Conservation (phyloP, 345 rosid genomes). For the Aquilaria yunnanensis region DNA sequence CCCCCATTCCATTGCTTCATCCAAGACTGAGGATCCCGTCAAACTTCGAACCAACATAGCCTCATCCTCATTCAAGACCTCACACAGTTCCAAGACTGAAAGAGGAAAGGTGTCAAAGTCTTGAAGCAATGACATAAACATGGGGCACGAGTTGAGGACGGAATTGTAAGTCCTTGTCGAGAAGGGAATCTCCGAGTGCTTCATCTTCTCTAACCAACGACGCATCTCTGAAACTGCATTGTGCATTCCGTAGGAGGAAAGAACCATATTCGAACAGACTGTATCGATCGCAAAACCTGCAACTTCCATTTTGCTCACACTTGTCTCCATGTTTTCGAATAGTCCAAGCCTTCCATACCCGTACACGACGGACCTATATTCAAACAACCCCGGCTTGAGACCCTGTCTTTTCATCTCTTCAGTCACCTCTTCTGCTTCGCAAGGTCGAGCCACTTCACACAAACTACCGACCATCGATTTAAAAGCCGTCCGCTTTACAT, state of each 20-base stretch:
- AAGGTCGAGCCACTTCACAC: slow-evolving; percentile 57
- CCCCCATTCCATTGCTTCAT: slow-evolving; percentile 48
- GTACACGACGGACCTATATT: slow-evolving; percentile 41
- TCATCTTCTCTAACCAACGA: slow-evolving; percentile 59
- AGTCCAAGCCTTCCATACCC: slow-evolving; percentile 68
- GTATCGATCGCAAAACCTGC: slow-evolving; percentile 52
- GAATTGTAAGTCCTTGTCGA: slow-evolving; percentile 72
- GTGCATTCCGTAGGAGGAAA: slow-evolving; percentile 69
- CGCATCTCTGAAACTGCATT: slow-evolving; percentile 47
- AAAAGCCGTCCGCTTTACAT: slow-evolving; percentile 55
- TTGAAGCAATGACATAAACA: slow-evolving; percentile 28
- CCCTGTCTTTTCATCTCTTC: slow-evolving; percentile 41
- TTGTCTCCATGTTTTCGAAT: slow-evolving; percentile 58
- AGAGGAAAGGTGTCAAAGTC: slow-evolving; percentile 29
- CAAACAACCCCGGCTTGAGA: slow-evolving; percentile 41
- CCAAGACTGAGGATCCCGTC: slow-evolving; percentile 43
- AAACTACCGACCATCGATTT: slow-evolving; percentile 57
- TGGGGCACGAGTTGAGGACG: slow-evolving; percentile 65
- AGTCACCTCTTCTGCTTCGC: slow-evolving; percentile 48
- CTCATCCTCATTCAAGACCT: slow-evolving; percentile 42
- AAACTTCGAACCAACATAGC: slow-evolving; percentile 40
- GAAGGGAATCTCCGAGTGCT: slow-evolving; percentile 32
- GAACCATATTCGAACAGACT: slow-evolving; percentile 69
- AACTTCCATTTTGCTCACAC: slow-evolving; percentile 34
- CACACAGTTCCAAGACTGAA: slow-evolving; percentile 39